Conservation (phyloP, 129 eudicot genomes). For the Apium graveolens region DNA sequence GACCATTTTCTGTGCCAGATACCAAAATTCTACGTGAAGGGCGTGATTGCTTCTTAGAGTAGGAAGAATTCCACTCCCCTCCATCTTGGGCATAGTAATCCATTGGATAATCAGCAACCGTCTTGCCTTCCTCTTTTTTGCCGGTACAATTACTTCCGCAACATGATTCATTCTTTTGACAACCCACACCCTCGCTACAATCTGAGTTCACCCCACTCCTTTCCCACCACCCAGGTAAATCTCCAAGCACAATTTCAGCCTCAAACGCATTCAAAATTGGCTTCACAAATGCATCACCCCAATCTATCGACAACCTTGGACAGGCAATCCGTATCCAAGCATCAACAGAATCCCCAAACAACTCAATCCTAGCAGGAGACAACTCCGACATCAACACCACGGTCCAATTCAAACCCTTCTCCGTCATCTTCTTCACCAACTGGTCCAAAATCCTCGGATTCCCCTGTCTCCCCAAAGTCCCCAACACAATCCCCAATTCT, state of each 20-base stretch:
- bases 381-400: conserved; percentile 83
- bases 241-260: conserved; percentile 94
- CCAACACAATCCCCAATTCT: conserved; percentile 80
- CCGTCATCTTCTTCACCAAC: conserved; percentile 73
- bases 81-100: conserved; percentile 96
- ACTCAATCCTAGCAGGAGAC: conserved; percentile 64
- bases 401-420: conserved; percentile 59
- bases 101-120: conserved; percentile 73
- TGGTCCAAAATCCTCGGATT: conserved; percentile 72
- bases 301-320: conserved; percentile 87
- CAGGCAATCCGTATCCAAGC: conserved; percentile 97
- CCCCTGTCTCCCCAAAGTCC: conserved; percentile 94
- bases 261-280: conserved; percentile 73
- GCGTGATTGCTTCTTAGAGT: conserved; percentile 56
- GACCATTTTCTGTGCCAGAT: conserved; percentile 22
- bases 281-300: conserved; percentile 88
- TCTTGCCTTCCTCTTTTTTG: conserved; percentile 19
- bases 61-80: conserved; percentile 88
- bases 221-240: conserved; percentile 97
- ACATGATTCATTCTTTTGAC: conserved; percentile 30
- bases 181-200: conserved; percentile 22
- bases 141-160: conserved; percentile 29
- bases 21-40: conserved; percentile 25
- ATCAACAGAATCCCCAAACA: conserved; percentile 88
- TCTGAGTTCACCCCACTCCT: conserved; percentile 20